A percentile compares a stretch with the other conserved stretches of the same genome.
phyloP scores from a whole-genome alignment of 1,284 basidiomycete genomes.

The Sphagnurus paluster region DNA sequence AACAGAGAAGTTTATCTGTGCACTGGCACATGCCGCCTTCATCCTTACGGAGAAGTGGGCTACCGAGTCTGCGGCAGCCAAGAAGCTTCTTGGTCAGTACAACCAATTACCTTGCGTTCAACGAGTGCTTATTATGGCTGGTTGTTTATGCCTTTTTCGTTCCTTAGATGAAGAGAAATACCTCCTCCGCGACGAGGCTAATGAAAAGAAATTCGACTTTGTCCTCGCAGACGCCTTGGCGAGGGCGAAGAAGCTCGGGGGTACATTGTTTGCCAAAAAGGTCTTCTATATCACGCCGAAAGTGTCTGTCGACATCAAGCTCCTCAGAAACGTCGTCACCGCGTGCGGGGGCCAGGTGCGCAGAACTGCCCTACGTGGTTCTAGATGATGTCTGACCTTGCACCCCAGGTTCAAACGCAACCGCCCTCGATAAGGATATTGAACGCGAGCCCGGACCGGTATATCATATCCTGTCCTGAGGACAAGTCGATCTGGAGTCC shows the following conservation, averaged over 20 bases:
- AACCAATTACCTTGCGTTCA: neutral
- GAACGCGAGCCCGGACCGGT: slow-evolving; percentile 47
- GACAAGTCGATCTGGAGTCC: slow-evolving; percentile 64
- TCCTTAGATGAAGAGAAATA: slow-evolving; percentile 72
- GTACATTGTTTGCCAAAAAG: slow-evolving; percentile 58
- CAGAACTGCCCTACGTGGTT: neutral
- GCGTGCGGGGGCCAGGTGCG: slow-evolving; percentile 68
- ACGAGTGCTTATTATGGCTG: neutral
- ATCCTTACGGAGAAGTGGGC: slow-evolving; percentile 73
- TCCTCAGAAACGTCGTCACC: slow-evolving; percentile 64
- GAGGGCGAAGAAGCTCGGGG: slow-evolving; percentile 51
- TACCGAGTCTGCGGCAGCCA: slow-evolving; percentile 51
- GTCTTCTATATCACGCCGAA: slow-evolving; percentile 74
- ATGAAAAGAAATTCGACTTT: slow-evolving; percentile 66
- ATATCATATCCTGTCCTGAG: slow-evolving; percentile 62
- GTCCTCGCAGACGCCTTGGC: slow-evolving; percentile 58
- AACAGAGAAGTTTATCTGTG: slow-evolving; percentile 83
- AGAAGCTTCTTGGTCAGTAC: slow-evolving; percentile 62
- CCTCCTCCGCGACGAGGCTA: slow-evolving; percentile 54
- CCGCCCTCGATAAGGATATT: slow-evolving; percentile 57
- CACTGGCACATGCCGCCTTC: slow-evolving; percentile 59
- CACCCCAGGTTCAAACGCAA: slow-evolving; percentile 41
- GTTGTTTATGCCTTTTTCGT: slow-evolving; percentile 15
- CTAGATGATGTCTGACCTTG: neutral
- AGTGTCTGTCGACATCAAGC: slow-evolving; percentile 51